Percentiles rank a stretch among this genome's conserved stretches.
phyloP scores from a whole-genome alignment of 2,329 filamentous ascomycete genomes.

The Knoxdaviesia proteae region DNA sequence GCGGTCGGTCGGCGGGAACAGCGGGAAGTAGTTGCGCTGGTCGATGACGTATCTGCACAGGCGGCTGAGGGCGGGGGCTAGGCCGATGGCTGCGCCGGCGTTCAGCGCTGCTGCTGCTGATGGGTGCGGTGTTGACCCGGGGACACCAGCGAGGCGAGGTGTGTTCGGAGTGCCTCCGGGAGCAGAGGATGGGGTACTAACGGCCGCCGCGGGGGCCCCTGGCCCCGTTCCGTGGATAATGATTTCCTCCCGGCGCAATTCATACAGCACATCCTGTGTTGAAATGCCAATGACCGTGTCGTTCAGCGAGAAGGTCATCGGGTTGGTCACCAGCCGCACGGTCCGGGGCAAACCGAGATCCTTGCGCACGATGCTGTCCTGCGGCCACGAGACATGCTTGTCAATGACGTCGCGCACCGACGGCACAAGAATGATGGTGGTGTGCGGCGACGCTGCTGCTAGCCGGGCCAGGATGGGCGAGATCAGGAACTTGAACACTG shows the following conservation, averaged over 20 bases:
- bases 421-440: conserved; percentile 66
- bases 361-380: conserved; percentile 38
- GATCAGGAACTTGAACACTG: conserved; percentile 67
- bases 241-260: conserved; percentile 57
- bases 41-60: conserved; percentile 61
- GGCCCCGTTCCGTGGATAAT: conserved; percentile 11
- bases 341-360: conserved; percentile 63
- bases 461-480: conserved; percentile 53
- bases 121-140: too few relatives aligned
- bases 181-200: too few relatives aligned
- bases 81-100: not conserved
- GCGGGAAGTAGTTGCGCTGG: conserved; percentile 75
- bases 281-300: conserved; percentile 68
- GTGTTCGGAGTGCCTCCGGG: too few relatives aligned
- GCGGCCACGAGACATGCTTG: conserved; percentile 73
- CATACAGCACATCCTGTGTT: conserved; percentile 65
- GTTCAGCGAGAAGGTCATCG: conserved; percentile 75
- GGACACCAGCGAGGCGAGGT: too few relatives aligned
- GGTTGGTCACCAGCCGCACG: conserved; percentile 65
- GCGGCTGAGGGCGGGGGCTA: conserved; percentile 41
- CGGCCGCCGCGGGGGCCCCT: conserved; percentile 11
- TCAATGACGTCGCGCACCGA: conserved; percentile 64
- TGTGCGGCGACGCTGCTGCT: conserved; percentile 44
- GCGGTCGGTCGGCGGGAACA: conserved; percentile 64
- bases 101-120: too few relatives aligned